Conservation (phyloP, 2,329 filamentous ascomycete genomes). For the Chaetomium olivaceum region DNA sequence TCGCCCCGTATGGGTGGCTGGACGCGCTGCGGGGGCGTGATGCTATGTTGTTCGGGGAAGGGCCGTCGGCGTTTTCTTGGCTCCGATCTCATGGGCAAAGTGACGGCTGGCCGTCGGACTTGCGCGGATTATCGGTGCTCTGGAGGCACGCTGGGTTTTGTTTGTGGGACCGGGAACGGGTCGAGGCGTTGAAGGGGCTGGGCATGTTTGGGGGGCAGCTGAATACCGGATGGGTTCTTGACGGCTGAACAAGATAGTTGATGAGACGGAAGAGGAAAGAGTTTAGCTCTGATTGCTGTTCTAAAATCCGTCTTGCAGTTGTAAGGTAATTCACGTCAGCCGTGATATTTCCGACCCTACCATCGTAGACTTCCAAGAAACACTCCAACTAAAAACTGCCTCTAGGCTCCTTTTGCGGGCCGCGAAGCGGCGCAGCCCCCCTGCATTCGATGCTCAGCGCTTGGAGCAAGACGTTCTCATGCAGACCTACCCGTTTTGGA, state of each 20-base stretch:
- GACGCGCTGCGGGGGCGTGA: slow-evolving; percentile 4
- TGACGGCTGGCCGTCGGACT: background rate
- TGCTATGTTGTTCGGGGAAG: background rate
- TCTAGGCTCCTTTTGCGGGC: too few species aligned
- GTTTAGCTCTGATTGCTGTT: too few species aligned
- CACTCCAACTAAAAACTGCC: too few species aligned
- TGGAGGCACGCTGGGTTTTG: slow-evolving; percentile 3
- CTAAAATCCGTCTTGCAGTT: too few species aligned
- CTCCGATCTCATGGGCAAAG: background rate
- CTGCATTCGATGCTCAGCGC: too few species aligned
- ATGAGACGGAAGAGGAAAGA: background rate
- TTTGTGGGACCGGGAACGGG: slow-evolving; percentile 6
- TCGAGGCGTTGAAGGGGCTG: slow-evolving; percentile 5
- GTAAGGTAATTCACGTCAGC: too few species aligned
- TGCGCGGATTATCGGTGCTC: background rate
- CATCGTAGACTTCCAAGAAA: too few species aligned
- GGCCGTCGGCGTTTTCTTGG: background rate
- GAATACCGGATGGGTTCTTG: background rate
- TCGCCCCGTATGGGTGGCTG: slow-evolving; percentile 1
- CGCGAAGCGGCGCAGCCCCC: too few species aligned
- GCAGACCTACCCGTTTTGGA: too few species aligned
- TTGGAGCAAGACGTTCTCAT: too few species aligned
- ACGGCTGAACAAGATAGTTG: background rate
- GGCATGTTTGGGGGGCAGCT: background rate
- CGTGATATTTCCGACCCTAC: too few species aligned